These are phyloP conservation scores for Hypoxylon subgilvum DNA, from an alignment of 495 filamentous ascomycete species.

Conservation along the genomic window DNA sequence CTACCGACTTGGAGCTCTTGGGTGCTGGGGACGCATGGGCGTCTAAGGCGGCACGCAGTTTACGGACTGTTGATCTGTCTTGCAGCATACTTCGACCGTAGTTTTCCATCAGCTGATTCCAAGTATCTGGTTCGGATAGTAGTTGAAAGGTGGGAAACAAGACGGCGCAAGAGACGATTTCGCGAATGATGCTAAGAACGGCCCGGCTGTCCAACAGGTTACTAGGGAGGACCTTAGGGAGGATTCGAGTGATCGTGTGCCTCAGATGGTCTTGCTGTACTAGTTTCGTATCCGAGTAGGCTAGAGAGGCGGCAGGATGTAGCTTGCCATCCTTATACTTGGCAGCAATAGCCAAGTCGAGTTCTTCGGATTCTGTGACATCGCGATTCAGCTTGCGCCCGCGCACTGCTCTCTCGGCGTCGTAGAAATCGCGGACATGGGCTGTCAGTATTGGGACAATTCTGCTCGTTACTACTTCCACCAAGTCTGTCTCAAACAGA, in stretches of 20 bases:
- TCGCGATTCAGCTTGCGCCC: constrained; percentile 85
- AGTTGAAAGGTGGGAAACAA: constrained; percentile 72
- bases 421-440: constrained; percentile 87
- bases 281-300: constrained; percentile 78
- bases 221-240: constrained; percentile 78
- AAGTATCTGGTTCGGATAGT: constrained; percentile 88
- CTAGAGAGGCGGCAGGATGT: constrained; percentile 84
- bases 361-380: constrained; percentile 94
- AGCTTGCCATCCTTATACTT: constrained; percentile 90
- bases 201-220: constrained; percentile 76
- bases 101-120: constrained; percentile 94
- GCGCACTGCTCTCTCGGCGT: constrained; percentile 85
- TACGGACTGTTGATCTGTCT: constrained; percentile 93
- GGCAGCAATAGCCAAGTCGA: constrained; percentile 89
- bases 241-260: constrained; percentile 66
- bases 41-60: constrained; percentile 90
- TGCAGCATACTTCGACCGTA: constrained; percentile 87
- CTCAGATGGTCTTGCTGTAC: constrained; percentile 88
- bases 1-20: constrained; percentile 64
- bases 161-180: constrained; percentile 81
- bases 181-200: constrained; percentile 78
- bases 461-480: constrained; percentile 77
- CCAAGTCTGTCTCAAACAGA: constrained; percentile 73
- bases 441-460: constrained; percentile 89
- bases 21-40: constrained; percentile 88